A percentile compares a stretch with the other conserved stretches of the same genome.
phyloP scores from a whole-genome alignment of 108 stramenopile species.

The Cyclotella choctawhatcheeana region DNA sequence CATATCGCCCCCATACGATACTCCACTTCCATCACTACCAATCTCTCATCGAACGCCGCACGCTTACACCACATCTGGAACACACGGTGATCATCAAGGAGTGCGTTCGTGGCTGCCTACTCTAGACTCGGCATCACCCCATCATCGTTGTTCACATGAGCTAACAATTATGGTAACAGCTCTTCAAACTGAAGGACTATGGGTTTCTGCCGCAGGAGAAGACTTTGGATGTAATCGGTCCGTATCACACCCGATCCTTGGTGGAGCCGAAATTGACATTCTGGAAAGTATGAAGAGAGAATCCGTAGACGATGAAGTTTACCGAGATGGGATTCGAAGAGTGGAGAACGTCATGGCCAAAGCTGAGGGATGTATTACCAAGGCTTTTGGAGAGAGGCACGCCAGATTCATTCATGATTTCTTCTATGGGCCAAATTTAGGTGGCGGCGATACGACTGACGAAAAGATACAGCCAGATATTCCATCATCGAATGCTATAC shows the following conservation, averaged over 20 bases:
- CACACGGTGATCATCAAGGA: conserved; percentile 84
- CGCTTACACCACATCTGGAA: conserved; percentile 78
- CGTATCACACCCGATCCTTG: conserved; percentile 56
- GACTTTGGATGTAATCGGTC: conserved; percentile 69
- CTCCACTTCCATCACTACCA: conserved; percentile 9
- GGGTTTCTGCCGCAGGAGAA: conserved; percentile 72
- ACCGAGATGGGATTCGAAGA: conserved; percentile 24
- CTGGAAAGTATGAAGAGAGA: conserved; percentile 14
- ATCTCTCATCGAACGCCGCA: conserved; percentile 64
- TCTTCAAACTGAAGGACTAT: conserved; percentile 60
- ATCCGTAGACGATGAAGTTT: conserved; percentile 5
- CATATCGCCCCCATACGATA: conserved; percentile 20
- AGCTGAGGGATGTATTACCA: conserved; percentile 30
- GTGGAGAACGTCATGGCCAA: conserved; percentile 50
- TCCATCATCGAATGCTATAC: neutral
- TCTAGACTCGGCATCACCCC: conserved; percentile 76
- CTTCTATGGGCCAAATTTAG: conserved; percentile 37
- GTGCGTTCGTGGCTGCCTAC: conserved; percentile 82
- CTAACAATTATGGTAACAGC: conserved; percentile 71
- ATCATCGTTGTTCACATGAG: conserved; percentile 75
- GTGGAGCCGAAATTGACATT: conserved; percentile 3
- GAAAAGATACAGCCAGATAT: neutral
- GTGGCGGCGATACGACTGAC: neutral
- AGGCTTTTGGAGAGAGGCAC: conserved; percentile 40
- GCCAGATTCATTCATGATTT: conserved; percentile 43